Base-by-base conservation (phyloP, 139 green algal genomes). In the Ettlia oleoabundans region DNA sequence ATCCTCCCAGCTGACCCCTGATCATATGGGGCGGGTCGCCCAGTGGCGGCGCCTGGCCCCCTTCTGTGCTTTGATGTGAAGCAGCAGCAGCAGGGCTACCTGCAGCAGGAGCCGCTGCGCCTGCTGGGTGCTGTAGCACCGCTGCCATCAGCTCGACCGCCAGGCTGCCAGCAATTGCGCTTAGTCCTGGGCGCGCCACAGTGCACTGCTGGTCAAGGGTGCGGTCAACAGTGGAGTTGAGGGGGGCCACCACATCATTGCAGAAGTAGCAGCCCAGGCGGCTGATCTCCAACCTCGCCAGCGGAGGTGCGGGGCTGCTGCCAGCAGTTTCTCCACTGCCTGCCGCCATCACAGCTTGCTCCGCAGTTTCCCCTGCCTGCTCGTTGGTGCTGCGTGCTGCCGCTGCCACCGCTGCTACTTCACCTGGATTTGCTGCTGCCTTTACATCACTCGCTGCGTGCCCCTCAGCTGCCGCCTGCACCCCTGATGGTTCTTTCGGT, bases 201-300 rank as follows among this genome's bases (percentile, higher is more conserved):
- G 96, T 99, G 94, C 96, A 99, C 85, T 98, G 96, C 91, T 99
- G 94, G 90, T 99, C 97, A 67, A 99, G 82, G 3, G 95, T 92
- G 8, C 95, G 85, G 75, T 98, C 91, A 4, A 76, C 55, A 0
- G 94, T 98, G 61, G 93, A 98, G 82, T 99, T 93, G 35, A 92
- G 65, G 0, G 97, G 97, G 0, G 96, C 96, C 10, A 99, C 91
- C 1, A 99, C 95, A 75, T 99, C 97, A 85, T 98, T 99, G 90
- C 97, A 99, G 79, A 99, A 99, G 92, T 99, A 99, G 90, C 97
- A 99, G 8, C 97, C 96, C 63, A 99, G 91, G 8, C 92, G 91
- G n/a, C 33, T 21, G 22, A 8, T 33, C 65, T 40, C 62, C 15
- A 9, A 26, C 21, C 4, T 33, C 5, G 13, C 7, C 10, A 1